phyloP scores from a whole-genome alignment of 2,329 filamentous ascomycete genomes.

The Fusarium nurragi region DNA sequence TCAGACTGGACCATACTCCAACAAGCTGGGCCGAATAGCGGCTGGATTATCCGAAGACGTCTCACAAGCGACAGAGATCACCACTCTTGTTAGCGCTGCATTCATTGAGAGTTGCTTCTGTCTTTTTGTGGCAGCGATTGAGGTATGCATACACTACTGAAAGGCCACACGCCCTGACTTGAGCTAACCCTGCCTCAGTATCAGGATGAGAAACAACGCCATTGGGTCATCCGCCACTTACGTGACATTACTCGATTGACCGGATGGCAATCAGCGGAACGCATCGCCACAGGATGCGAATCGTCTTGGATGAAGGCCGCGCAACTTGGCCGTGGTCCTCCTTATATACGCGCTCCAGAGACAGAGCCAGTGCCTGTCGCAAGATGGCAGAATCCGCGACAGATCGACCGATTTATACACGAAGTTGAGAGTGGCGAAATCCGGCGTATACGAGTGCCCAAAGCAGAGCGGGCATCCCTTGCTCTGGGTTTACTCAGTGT shows the following conservation, averaged over 20 bases:
- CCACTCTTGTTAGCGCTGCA: conserved; percentile 80
- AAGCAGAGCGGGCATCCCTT: conserved; percentile 73
- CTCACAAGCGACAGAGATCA: conserved; percentile 66
- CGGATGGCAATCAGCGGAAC: conserved; percentile 84
- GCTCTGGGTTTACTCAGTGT: conserved; percentile 81
- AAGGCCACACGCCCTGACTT: background rate
- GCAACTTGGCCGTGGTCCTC: conserved; percentile 77
- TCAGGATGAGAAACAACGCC: conserved; percentile 74
- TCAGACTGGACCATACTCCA: conserved; percentile 76
- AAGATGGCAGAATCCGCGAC: conserved; percentile 62
- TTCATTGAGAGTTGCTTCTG: conserved; percentile 84
- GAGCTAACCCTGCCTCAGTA: conserved; percentile 62
- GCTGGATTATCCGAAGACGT: conserved; percentile 73
- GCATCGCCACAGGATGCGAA: conserved; percentile 87
- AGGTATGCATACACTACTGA: conserved; percentile 56
- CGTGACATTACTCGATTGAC: conserved; percentile 81
- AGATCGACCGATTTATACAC: conserved; percentile 62
- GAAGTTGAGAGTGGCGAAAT: conserved; percentile 56
- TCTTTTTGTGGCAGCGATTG: conserved; percentile 86
- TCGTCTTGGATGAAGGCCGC: conserved; percentile 82
- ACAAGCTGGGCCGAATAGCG: conserved; percentile 80
- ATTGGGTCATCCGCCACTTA: conserved; percentile 79
- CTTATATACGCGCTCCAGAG: conserved; percentile 66
- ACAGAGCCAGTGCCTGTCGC: conserved; percentile 46
- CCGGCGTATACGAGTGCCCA: conserved; percentile 65